Base-by-base conservation (phyloP, 352 stramenopile genomes). In the Phytophthora parvispora region DNA sequence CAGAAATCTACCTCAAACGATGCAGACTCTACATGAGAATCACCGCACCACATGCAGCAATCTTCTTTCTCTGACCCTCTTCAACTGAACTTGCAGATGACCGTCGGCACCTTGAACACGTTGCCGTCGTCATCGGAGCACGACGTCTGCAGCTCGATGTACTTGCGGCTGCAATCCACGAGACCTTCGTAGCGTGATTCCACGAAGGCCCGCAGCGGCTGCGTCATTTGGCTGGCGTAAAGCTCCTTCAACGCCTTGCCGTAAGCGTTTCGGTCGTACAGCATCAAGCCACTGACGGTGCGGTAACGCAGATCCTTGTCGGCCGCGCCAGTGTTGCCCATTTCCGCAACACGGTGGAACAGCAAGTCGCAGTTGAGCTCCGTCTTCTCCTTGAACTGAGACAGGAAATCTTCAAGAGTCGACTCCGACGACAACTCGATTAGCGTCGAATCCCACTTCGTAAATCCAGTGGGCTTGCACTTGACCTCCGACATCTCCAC, bases 401-500 rank as follows among this genome's bases (percentile, higher is more conserved):
- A 48, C 31, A 96, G 61, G 29, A 96, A 94, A 15, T 92, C 84
- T 25, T 75, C 66, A n/a, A 94, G 63, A 24, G 87, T 93, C 22
- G 85, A 83, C 20, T 87, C 42, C 6, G 78, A 86, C n/a, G 83
- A 83, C 6, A 96, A 64, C 59, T 91, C 80, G 40, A 96, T 81
- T 10, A 93, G 20, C 20, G 89, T 96, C 51, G 87, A 96, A 77
- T 98, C 93, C 93, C 93, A 98, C 76, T 98, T 98, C 3, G 92
- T 98, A 68, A 98, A 98, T 18, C 87, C 87, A 61, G 89, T 27
- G 6, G 89, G 89, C 52, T 93, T 94, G 84, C 89, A 96, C 68
- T 93, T 92, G 16, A 96, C 89, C 65, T 96, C 86, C 36, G 80
- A 84, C 89, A 96, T 96, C 57, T 96, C 89, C 24, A 96, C 87